Percentiles rank a stretch among this genome's conserved stretches.
phyloP scores from a whole-genome alignment of 2,329 filamentous ascomycete species.

The Biscogniauxia sp. region DNA sequence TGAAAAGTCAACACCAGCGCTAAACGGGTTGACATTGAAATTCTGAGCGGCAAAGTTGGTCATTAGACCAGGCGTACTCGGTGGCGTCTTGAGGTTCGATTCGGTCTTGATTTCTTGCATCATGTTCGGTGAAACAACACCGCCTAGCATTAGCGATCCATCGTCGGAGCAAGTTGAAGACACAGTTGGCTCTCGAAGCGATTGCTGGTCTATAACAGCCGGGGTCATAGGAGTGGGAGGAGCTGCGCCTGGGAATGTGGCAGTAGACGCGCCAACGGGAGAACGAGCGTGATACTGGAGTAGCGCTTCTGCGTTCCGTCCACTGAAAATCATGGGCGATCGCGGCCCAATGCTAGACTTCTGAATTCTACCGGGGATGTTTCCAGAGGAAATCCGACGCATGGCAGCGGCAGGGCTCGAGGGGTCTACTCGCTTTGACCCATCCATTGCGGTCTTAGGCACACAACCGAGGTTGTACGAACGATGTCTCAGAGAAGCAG shows the following conservation, averaged over 20 bases:
- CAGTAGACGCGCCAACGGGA: slow-evolving; percentile 38
- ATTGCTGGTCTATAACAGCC: slow-evolving; percentile 37
- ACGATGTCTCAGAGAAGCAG: slow-evolving; percentile 43
- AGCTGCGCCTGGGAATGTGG: slow-evolving; percentile 39
- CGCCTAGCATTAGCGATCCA: slow-evolving; percentile 32
- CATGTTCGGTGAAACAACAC: slow-evolving; percentile 17
- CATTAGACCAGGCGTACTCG: slow-evolving; percentile 50
- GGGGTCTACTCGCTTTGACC: slow-evolving; percentile 42
- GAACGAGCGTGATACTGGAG: slow-evolving; percentile 42
- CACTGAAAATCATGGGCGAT: slow-evolving; percentile 43
- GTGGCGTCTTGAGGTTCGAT: slow-evolving; percentile 50
- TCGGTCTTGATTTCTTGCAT: slow-evolving; percentile 34
- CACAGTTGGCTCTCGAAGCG: slow-evolving; percentile 39
- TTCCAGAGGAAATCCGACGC: slow-evolving; percentile 53
- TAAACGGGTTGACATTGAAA: slow-evolving; percentile 33
- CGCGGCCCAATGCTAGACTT: slow-evolving; percentile 40
- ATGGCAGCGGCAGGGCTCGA: slow-evolving; percentile 43
- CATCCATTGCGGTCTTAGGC: slow-evolving; percentile 49
- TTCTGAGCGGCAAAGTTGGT: slow-evolving; percentile 41
- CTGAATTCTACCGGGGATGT: slow-evolving; percentile 40
- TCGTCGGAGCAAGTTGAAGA: slow-evolving; percentile 40
- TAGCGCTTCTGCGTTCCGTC: slow-evolving; percentile 43
- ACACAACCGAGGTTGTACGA: slow-evolving; percentile 37
- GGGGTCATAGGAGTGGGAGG: slow-evolving; percentile 52
- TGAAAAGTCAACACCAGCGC: slow-evolving; percentile 28